Base-by-base conservation (phyloP, 352 stramenopile species). In the Phytophthora sansomeana region DNA sequence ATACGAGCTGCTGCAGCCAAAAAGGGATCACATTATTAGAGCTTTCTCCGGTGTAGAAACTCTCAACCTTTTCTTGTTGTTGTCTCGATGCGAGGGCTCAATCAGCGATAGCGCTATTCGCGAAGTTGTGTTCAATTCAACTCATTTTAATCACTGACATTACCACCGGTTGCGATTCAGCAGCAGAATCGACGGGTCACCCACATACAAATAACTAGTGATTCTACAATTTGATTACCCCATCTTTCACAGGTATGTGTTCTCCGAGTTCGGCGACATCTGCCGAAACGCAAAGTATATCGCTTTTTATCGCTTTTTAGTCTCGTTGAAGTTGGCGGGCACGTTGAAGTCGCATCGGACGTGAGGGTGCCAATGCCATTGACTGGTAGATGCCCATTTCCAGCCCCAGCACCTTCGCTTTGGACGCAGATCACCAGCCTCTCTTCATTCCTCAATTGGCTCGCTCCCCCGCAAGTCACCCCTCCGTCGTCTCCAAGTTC, bases 381-480 rank as follows among this genome's bases (percentile, higher is more conserved):
- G 42, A 19, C 42, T 49, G 19, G 6, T 14, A 19, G 42, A 19
- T 33, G 42, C 6, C 42, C 19, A 49, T 49, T 16, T 7, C 39
- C 17, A 33, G 7, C 28, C 4, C 17, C 7, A 19, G 19, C 19
- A 2, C 19, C 32, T 28, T 38, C 30, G 35, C 28, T 14, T n/a
- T n/a, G n/a, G n/a, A n/a, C n/a, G n/a, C 16, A 29, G 19, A 16
- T 11, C 48, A 21, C n/a, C n/a, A 30, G n/a, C 2, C 33, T 52
- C 28, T 11, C 49, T 13, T 76, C 69, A 77, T 69, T 77, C 54
- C 54, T 53, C 63, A 75, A 79, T 72, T 71, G 49, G 47, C 58
- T 55, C 56, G 36, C 63, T 72, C 14, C 41, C 9, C 56, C 39
- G 24, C 70, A 69, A 67, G 66, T 51, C 51, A 32, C 46, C 11